A percentile compares a stretch with the other conserved stretches of the same genome.
Evolutionary conservation across 805 yeast genomes (phyloP).

Genomic region (Candida bentonensis): DNA sequence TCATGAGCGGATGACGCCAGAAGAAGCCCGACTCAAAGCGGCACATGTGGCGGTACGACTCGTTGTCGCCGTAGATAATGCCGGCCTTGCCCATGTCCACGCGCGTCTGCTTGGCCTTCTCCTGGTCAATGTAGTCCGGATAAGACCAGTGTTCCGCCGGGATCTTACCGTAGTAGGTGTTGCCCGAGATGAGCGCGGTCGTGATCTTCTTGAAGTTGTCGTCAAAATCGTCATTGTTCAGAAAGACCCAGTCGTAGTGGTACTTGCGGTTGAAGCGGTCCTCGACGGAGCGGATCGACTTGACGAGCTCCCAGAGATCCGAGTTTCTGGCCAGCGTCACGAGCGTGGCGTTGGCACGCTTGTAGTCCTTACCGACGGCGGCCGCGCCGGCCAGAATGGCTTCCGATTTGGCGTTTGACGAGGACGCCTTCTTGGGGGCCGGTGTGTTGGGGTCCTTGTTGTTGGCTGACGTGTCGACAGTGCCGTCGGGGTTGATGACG

Average conservation of each 20-base stretch:
- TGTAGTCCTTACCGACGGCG: slow-evolving; percentile 3
- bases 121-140: slow-evolving; percentile 48
- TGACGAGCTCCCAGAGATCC: slow-evolving; percentile 42
- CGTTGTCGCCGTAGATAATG: slow-evolving; percentile 42
- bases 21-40: slow-evolving; percentile 64
- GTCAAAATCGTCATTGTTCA: slow-evolving; percentile 51
- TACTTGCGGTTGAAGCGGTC: slow-evolving; percentile 46
- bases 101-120: slow-evolving; percentile 31
- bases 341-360: slow-evolving; percentile 40
- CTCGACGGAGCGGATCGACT: slow-evolving; percentile 47
- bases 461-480: not conserved
- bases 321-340: slow-evolving; percentile 53
- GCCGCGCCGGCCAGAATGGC: slow-evolving; percentile 3
- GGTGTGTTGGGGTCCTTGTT: no score
- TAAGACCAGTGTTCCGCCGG: slow-evolving; percentile 53
- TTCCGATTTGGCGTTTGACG: slow-evolving; percentile 3
- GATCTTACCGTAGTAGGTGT: slow-evolving; percentile 44
- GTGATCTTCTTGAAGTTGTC: slow-evolving; percentile 38
- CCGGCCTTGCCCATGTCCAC: slow-evolving; percentile 27
- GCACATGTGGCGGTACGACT: slow-evolving; percentile 62
- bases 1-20: slow-evolving; percentile 40
- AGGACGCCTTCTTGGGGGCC: no score
- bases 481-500: no score
- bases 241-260: slow-evolving; percentile 63
- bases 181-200: slow-evolving; percentile 42